Base-by-base conservation (phyloP, 495 filamentous ascomycete genomes). In the Neurospora sp. region DNA sequence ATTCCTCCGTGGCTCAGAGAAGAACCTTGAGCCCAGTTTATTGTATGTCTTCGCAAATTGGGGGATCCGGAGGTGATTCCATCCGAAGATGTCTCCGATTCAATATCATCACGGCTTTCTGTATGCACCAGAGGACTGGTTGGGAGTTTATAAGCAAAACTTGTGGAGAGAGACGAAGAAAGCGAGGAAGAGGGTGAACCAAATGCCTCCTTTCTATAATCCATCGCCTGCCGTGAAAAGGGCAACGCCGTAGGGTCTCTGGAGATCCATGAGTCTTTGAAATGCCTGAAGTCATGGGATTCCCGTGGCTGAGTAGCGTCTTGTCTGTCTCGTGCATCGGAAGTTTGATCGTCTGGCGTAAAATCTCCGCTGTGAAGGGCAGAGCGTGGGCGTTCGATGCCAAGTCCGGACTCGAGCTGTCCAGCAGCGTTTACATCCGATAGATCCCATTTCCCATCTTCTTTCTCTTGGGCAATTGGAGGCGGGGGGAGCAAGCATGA, bases 111-210 rank as follows among this genome's bases (percentile, higher is more conserved):
- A 77, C 94, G 94, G 79, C 91, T 97, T 73, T 94, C 92, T 74
- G 94, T 93, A 77, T 98, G 90, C 4, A 95, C 94, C 31, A 99
- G 84, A 23, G 96, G 96, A 74, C 94, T 98, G 12, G 96, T 98
- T 6, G 96, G 95, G 4, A 92, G 88, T 79, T 94, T 92, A 59
- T 96, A 90, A 23, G 92, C 85, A 81, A 97, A 97, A 75, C 89
- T 94, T 3, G 92, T 93, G 1, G 93, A 92, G n/a, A 88, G 82
- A 18, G 92, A 92, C 3, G 92, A 92, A 10, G 90, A 90, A 5
- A 94, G 76, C 0, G 93, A 94, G 16, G 90, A 89, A 46, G 90
- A 85, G 77, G 74, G 74, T 5, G 76, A 76, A 46, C 72, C 81
- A 75, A 81, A 83, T 16, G 75, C 77, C 72, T 81, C 80, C 71